These are phyloP conservation scores for Golubevia pallescens DNA, from an alignment of 1,284 basidiomycete species.

Conservation along the genomic window DNA sequence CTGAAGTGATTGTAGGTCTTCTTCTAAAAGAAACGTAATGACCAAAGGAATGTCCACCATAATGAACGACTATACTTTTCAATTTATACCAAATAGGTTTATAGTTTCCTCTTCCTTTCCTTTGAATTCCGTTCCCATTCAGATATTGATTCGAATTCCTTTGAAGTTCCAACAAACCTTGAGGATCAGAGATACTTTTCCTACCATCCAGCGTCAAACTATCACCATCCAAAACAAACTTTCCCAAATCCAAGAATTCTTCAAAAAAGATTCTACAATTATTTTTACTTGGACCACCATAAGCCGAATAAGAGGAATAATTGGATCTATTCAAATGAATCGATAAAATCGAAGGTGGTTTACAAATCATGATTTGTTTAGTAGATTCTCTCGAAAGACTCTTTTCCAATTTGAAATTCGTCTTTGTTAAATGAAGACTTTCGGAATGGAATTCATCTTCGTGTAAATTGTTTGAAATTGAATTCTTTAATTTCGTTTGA, in stretches of 20 bases:
- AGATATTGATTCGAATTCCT: background rate
- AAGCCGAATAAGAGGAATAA: constrained; percentile 23
- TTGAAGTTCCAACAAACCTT: no score
- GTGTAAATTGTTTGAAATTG: constrained; percentile 18
- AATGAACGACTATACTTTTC: constrained; percentile 50
- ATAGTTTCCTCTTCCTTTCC: background rate
- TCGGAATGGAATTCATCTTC: constrained; percentile 36
- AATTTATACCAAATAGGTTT: constrained; percentile 27
- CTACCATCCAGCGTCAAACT: constrained; percentile 13
- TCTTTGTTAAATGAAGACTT: background rate
- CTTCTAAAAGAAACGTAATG: constrained; percentile 59
- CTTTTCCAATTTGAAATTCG: constrained; percentile 13
- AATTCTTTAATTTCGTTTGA: no score
- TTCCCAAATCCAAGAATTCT: constrained; percentile 44
- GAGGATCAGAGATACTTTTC: no score
- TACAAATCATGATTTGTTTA: constrained; percentile 58
- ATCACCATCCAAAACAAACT: constrained; percentile 35
- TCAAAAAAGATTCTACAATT: constrained; percentile 41
- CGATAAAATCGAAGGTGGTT: constrained; percentile 39
- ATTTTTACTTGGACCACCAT: constrained; percentile 51
- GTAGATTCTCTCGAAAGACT: constrained; percentile 30
- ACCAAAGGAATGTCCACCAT: constrained; percentile 55
- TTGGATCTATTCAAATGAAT: constrained; percentile 55
- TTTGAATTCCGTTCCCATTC: background rate
- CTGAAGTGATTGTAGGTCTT: background rate